Conservation (phyloP, 352 stramenopile genomes). For the Globisporangium solare region DNA sequence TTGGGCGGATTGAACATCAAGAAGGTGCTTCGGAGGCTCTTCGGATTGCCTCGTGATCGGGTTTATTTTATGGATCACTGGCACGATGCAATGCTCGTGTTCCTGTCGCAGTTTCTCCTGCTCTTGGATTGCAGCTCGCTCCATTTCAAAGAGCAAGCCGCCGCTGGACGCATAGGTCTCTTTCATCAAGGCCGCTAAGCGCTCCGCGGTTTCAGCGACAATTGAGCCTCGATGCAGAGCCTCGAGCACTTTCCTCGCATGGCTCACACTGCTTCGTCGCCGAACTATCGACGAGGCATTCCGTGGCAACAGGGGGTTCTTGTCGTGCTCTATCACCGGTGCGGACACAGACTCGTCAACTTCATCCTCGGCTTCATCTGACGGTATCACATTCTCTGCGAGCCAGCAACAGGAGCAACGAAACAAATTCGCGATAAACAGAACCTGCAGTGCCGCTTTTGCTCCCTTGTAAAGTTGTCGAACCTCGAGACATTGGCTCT, state of each 20-base stretch:
- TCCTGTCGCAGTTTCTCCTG: conserved; percentile 8
- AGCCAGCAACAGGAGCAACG: conserved; percentile 61
- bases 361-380: conserved; percentile 2
- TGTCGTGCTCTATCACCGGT: not conserved
- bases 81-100: conserved; percentile 8
- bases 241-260: conserved; percentile 33
- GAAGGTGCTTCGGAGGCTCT: conserved; percentile 28
- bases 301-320: not conserved
- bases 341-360: not conserved
- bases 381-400: conserved; percentile 37
- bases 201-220: conserved; percentile 22
- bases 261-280: conserved; percentile 41
- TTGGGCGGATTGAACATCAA: conserved; percentile 13
- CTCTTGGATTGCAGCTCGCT: conserved; percentile 21
- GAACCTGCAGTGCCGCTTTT: conserved; percentile 26
- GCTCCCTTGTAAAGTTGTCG: conserved; percentile 35
- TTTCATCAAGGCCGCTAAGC: conserved; percentile 33
- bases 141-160: conserved; percentile 47
- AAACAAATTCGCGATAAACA: conserved; percentile 60
- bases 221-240: conserved; percentile 35
- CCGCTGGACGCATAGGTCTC: conserved; percentile 42
- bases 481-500: conserved; percentile 5
- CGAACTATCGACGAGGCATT: conserved; percentile 3
- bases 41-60: conserved; percentile 36
- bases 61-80: conserved; percentile 26